Conservation (phyloP, 1,139 yeast genomes). For the Trichomonascaceae sp. region DNA sequence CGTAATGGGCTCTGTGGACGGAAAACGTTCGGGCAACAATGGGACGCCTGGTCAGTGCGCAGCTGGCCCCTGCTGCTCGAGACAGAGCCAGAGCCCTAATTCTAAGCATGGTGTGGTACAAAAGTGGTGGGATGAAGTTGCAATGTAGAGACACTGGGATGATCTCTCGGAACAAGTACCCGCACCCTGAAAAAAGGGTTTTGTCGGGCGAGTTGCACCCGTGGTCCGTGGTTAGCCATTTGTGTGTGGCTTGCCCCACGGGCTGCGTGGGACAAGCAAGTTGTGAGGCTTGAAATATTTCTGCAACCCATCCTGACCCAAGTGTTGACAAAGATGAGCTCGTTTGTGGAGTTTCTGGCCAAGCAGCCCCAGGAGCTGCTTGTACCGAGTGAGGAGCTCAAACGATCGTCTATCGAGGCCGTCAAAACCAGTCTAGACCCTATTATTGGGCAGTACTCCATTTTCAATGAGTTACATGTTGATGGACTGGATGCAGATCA, state of each 20-base stretch:
- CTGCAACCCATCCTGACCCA: too few species aligned
- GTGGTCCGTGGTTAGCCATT: too few species aligned
- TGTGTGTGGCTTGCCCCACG: too few species aligned
- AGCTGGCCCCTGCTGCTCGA: not conserved
- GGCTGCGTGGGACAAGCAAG: too few species aligned
- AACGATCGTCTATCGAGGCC: slow-evolving; percentile 24
- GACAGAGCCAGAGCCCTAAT: not conserved
- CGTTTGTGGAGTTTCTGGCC: slow-evolving; percentile 10
- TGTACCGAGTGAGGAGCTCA: slow-evolving; percentile 15
- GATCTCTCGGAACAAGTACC: too few species aligned
- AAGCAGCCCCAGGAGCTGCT: slow-evolving; percentile 20
- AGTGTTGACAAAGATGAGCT: too few species aligned
- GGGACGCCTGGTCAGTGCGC: slow-evolving; percentile 5
- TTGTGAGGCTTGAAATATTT: too few species aligned
- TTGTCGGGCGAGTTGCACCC: too few species aligned
- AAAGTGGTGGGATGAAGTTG: too few species aligned
- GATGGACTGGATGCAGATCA: slow-evolving; percentile 87
- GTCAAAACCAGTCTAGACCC: slow-evolving; percentile 55
- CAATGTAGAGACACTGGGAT: too few species aligned
- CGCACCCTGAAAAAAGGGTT: too few species aligned
- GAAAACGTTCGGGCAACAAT: slow-evolving; percentile 2
- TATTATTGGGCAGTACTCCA: slow-evolving; percentile 47
- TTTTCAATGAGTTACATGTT: slow-evolving; percentile 66
- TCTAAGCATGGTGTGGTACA: slow-evolving; percentile 1
- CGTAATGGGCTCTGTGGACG: slow-evolving; percentile 5